Evolutionary conservation across 225 moss, liverwort and hornwort species (phyloP).

Genomic region (Sphagnum tenellum): DNA sequence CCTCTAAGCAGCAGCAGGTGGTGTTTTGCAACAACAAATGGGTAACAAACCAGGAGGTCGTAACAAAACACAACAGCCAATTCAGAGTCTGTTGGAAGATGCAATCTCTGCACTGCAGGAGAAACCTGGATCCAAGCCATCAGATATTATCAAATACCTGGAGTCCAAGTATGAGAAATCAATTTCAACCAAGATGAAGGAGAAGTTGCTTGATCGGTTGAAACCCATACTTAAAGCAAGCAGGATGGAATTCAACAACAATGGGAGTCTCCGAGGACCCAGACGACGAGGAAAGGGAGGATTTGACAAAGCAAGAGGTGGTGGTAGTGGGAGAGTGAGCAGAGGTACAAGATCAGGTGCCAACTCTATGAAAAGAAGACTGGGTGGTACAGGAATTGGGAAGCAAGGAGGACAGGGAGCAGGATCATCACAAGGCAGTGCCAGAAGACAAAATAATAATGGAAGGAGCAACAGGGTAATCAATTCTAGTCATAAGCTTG

Average conservation of each 20-base stretch:
- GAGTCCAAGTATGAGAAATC: constrained; percentile 33
- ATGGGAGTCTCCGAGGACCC: background rate
- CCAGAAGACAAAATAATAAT: no score
- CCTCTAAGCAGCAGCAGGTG: no score
- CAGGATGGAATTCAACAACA: background rate
- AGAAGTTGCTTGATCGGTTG: constrained; percentile 19
- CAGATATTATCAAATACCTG: constrained; percentile 34
- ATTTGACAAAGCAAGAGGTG: no score
- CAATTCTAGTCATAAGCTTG: no score
- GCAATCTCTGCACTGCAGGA: constrained; percentile 34
- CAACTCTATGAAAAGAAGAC: no score
- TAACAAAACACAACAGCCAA: constrained; percentile 14
- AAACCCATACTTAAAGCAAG: constrained; percentile 11
- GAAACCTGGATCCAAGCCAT: constrained; percentile 33
- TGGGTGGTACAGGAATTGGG: no score
- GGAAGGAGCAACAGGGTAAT: no score
- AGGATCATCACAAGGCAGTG: no score
- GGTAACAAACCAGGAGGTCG: constrained; percentile 29
- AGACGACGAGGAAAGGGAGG: no score
- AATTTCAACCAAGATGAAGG: constrained; percentile 20
- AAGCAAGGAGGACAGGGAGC: no score
- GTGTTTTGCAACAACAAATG: constrained; percentile 8
- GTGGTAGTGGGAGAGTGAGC: no score
- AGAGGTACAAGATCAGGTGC: no score
- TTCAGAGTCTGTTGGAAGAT: constrained; percentile 43